phyloP scores from a whole-genome alignment of 805 yeast genomes.

The Hemisphaericaspora nanyangensis region DNA sequence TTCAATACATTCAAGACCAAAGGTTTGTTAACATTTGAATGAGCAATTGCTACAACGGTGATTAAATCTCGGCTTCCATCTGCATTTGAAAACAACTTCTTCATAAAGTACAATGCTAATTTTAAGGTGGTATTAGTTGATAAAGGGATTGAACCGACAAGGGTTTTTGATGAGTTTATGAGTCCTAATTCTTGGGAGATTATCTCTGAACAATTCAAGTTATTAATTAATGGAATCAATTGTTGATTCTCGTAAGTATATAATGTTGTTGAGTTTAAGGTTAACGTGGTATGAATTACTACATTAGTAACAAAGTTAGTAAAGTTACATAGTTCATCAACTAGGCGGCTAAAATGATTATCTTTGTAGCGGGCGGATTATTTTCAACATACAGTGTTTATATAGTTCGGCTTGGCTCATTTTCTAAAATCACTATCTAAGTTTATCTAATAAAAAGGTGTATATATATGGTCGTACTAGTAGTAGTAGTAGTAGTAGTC shows the following conservation, averaged over 20 bases:
- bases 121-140: conserved; percentile 22
- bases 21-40: conserved; percentile 40
- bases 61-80: conserved; percentile 48
- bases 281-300: conserved; percentile 48
- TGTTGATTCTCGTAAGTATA: conserved; percentile 53
- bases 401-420: conserved; percentile 7
- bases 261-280: conserved; percentile 55
- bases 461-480: too few relatives aligned
- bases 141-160: conserved; percentile 36
- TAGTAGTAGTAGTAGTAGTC: too few relatives aligned
- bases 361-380: too few relatives aligned
- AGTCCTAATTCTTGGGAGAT: conserved; percentile 52
- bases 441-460: too few relatives aligned
- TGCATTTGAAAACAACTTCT: conserved; percentile 34
- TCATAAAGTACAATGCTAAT: conserved; percentile 45
- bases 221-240: conserved; percentile 37
- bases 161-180: conserved; percentile 45
- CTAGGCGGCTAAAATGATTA: too few relatives aligned
- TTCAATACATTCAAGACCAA: conserved; percentile 47
- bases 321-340: too few relatives aligned
- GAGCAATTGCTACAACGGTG: conserved; percentile 48
- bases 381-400: conserved; percentile 12
- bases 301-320: too few relatives aligned
- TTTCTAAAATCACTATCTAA: too few relatives aligned
- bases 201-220: conserved; percentile 50